Base-by-base conservation (phyloP, 177 flowering plant genomes). In the Tripterygium wilfordii region DNA sequence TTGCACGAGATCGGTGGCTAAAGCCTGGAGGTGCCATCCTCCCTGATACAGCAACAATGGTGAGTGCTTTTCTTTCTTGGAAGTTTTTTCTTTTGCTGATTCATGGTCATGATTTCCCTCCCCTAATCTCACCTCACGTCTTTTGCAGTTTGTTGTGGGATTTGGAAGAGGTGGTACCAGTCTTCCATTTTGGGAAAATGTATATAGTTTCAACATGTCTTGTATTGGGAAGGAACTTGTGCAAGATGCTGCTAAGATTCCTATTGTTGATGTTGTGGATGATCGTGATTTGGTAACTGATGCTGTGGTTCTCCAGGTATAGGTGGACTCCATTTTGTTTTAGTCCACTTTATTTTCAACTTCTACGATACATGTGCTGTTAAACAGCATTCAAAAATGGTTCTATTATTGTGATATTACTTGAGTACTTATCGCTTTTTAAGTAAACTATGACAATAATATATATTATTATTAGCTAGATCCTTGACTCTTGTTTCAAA, bases 11-110 rank as follows among this genome's bases (percentile, higher is more conserved):
- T 67, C 55, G 39, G 33, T 94, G 97, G 97, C 63, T 94, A 68
- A 89, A 89, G 59, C 99, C 96, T 53, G 97, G 96, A 46, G 97
- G 99, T 67, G 96, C 99, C 36, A 77, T 94, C 31, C 92, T 94
- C 32, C 99, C 99, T 22, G 99, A 94, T 64, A 81, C 77, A 22
- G 99, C 99, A 59, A 82, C 95, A 36, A 84, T 92, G 51, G 99
- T 92, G 56, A 61, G 82, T 69, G 22, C 20, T 55, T 7, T 23
- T 2, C 2, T 4, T 12, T 44, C 46, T 36, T 36, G n/a, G 2
- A n/a, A 31, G 24, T 6, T 47, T 37, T 20, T 1, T 37, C 22
- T 19, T 2, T 18, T 8, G 1, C 16, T 14, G 44, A 7, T 51
- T 9, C 19, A 16, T 4, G 14, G 16, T 20, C 42, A 19, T 27